Evolutionary conservation across 2,329 filamentous ascomycete species (phyloP).

Genomic region (Ophiosphaerella narmari): DNA sequence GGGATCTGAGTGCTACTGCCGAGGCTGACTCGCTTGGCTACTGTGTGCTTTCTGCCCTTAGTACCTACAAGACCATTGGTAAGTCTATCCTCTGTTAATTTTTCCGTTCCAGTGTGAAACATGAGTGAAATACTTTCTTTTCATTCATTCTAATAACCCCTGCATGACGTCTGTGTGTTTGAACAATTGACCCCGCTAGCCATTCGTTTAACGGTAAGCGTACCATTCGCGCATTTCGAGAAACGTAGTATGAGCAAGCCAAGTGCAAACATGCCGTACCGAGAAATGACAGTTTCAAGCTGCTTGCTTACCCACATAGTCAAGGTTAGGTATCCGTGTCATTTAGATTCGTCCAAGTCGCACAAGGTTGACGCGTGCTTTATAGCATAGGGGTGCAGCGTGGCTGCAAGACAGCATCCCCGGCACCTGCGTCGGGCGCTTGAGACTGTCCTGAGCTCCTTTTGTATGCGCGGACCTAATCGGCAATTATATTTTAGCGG

Average conservation of each 20-base stretch:
- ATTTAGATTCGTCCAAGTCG: background rate
- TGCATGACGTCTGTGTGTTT: background rate
- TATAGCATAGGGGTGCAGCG: slow-evolving; percentile 4
- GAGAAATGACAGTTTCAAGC: too few species aligned
- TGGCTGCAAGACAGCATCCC: background rate
- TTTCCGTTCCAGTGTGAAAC: background rate
- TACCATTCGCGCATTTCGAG: too few species aligned
- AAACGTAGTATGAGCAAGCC: too few species aligned
- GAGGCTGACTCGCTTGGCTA: background rate
- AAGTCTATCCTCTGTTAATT: background rate
- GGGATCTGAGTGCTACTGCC: slow-evolving; percentile 23
- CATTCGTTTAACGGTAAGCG: background rate
- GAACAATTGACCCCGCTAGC: background rate
- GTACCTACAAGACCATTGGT: background rate
- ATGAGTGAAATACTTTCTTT: too few species aligned
- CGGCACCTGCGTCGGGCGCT: background rate
- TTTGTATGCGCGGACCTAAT: background rate
- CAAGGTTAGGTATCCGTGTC: background rate
- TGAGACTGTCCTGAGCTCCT: background rate
- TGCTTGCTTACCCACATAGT: too few species aligned
- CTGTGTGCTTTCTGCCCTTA: background rate
- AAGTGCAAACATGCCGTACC: too few species aligned
- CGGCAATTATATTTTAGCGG: background rate
- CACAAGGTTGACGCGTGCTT: slow-evolving; percentile 1
- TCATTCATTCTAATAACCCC: too few species aligned